Evolutionary conservation across 441 rosid genomes (phyloP).

Genomic region (Pelargonium fulgidum): DNA sequence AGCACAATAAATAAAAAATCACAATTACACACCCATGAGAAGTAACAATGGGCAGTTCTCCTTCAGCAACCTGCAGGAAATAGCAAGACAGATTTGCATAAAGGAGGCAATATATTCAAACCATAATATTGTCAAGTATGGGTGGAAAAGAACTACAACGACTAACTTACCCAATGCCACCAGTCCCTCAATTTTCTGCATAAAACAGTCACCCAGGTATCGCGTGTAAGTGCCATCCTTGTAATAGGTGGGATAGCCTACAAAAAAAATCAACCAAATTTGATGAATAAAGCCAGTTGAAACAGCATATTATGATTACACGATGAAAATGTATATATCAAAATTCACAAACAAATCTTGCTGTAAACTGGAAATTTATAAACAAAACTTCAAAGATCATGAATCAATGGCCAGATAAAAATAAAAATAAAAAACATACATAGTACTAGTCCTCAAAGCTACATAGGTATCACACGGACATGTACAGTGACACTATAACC

Average conservation of each 20-base stretch:
- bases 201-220: constrained; percentile 94
- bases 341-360: neutral
- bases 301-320: constrained; percentile 2
- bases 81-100: constrained; percentile 22
- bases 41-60: constrained; percentile 91
- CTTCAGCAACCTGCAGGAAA: constrained; percentile 82
- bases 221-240: constrained; percentile 91
- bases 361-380: neutral
- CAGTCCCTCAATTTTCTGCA: constrained; percentile 96
- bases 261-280: constrained; percentile 19
- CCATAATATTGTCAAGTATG: constrained; percentile 16
- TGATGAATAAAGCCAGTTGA: constrained; percentile 15
- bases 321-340: neutral
- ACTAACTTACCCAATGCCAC: constrained; percentile 94
- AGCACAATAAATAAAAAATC: constrained; percentile 20
- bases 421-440: neutral
- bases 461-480: too few species aligned
- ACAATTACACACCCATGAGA: constrained; percentile 80
- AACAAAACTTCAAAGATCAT: neutral
- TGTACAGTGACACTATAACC: neutral
- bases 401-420: neutral
- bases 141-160: constrained; percentile 24
- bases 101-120: constrained; percentile 8
- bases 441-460: too few species aligned
- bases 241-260: constrained; percentile 96